phyloP scores from a whole-genome alignment of 495 filamentous ascomycete genomes.

The Xylaria castorea region DNA sequence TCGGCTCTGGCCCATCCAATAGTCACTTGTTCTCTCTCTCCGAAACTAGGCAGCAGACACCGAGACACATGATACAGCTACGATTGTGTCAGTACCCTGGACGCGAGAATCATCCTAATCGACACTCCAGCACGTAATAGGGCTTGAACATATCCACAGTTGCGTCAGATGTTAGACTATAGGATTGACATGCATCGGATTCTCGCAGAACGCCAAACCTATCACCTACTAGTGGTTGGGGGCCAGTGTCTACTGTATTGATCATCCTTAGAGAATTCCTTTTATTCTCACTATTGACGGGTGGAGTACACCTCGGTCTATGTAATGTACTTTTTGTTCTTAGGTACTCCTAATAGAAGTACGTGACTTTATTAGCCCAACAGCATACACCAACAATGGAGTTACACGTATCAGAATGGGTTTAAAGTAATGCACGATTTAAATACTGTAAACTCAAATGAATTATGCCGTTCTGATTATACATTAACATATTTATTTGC shows the following conservation, averaged over 20 bases:
- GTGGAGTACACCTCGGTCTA: not conserved
- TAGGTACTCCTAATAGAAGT: not conserved
- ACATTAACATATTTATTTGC: not conserved
- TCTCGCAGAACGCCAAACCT: constrained; percentile 7
- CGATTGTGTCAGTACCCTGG: not conserved
- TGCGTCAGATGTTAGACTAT: constrained; percentile 17
- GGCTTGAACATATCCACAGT: constrained; percentile 6
- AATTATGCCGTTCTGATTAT: not conserved
- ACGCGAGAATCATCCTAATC: not conserved
- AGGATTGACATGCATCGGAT: constrained; percentile 7
- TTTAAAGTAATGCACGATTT: not conserved
- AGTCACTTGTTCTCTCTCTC: not conserved
- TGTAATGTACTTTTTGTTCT: not conserved
- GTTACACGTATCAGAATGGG: not conserved
- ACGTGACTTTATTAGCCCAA: not conserved
- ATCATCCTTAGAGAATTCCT: not conserved
- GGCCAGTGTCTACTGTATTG: not conserved
- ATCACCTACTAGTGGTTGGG: not conserved
- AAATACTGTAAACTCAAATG: not conserved
- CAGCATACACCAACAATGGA: not conserved
- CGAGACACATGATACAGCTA: not conserved
- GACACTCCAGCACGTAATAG: not conserved
- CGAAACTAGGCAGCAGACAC: constrained; percentile 6
- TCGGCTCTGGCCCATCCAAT: not conserved
- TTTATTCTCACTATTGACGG: not conserved